phyloP scores from a whole-genome alignment of 495 filamentous ascomycete species.

The Letharia lupina region DNA sequence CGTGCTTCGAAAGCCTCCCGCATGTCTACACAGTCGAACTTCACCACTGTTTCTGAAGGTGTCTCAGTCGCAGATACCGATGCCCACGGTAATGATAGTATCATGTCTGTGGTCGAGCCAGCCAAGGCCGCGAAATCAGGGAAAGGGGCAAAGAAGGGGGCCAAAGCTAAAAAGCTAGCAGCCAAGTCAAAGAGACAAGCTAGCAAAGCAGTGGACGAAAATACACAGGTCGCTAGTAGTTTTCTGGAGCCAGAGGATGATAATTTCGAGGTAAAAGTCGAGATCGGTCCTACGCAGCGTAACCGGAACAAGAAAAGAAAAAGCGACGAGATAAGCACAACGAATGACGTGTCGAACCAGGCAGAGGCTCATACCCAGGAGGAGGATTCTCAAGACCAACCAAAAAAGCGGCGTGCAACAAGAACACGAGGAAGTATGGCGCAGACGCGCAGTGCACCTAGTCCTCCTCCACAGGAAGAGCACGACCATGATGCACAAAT shows the following conservation, averaged over 20 bases:
- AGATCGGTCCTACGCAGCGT: conserved; percentile 36
- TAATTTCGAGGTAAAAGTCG: conserved; percentile 36
- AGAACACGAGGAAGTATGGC: conserved; percentile 41
- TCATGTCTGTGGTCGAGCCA: conserved; percentile 46
- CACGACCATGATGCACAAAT: conserved; percentile 26
- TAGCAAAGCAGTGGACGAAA: conserved; percentile 50
- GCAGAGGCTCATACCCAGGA: conserved; percentile 22
- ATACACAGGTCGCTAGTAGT: conserved; percentile 43
- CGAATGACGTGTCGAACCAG: conserved; percentile 31
- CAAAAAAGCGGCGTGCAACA: conserved; percentile 58
- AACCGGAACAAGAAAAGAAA: conserved; percentile 55
- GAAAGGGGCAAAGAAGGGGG: conserved; percentile 43
- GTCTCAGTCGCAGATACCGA: conserved; percentile 42
- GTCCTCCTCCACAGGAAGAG: conserved; percentile 22
- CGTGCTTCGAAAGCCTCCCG: conserved; percentile 62
- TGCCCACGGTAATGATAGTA: conserved; percentile 58
- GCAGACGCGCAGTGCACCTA: conserved; percentile 22
- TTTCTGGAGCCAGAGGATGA: conserved; percentile 32
- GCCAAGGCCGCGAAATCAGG: conserved; percentile 42
- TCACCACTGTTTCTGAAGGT: conserved; percentile 45
- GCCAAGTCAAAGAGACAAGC: conserved; percentile 35
- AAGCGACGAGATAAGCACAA: conserved; percentile 49
- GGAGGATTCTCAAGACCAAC: conserved; percentile 35
- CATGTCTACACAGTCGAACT: conserved; percentile 59
- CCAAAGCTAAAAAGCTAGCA: conserved; percentile 44